Conservation (phyloP, 164 flowering plant species). For the Vitis amurensis region DNA sequence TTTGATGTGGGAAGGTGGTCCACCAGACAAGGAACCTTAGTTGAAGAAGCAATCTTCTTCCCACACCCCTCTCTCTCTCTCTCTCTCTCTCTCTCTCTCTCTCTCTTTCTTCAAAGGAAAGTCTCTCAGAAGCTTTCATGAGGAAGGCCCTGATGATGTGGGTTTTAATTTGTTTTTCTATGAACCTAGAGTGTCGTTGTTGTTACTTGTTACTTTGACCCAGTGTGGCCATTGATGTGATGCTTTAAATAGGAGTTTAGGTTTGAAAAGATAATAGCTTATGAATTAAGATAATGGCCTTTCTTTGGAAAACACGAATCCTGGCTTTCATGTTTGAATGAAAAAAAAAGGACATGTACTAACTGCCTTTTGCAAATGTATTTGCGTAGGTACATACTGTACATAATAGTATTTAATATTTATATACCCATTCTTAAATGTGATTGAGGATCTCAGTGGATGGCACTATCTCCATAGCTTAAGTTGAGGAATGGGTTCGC, state of each 20-base stretch:
- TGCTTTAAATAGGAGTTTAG: slow-evolving; percentile 13
- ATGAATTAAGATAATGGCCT: slow-evolving; percentile 1
- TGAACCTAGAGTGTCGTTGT: slow-evolving; percentile 11
- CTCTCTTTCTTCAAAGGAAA: not conserved
- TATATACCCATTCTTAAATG: too few species aligned
- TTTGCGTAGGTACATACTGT: too few species aligned
- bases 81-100: slow-evolving; percentile 17
- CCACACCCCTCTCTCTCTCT: slow-evolving; percentile 1
- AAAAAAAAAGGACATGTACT: too few species aligned
- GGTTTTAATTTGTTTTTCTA: not conserved
- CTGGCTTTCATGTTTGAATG: not conserved
- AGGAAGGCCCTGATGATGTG: slow-evolving; percentile 15
- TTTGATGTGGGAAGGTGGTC: slow-evolving; percentile 27
- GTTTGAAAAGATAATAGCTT: slow-evolving; percentile 14
- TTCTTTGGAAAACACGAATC: slow-evolving; percentile 8
- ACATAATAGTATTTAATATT: too few species aligned
- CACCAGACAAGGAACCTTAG: slow-evolving; percentile 53
- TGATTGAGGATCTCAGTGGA: too few species aligned
- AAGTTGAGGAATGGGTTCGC: too few species aligned
- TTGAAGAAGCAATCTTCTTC: slow-evolving; percentile 37
- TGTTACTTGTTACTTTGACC: slow-evolving; percentile 23
- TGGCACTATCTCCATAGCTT: too few species aligned
- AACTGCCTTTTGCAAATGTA: too few species aligned
- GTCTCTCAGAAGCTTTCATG: slow-evolving; percentile 23
- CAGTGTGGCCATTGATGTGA: slow-evolving; percentile 18